A percentile compares a stretch with the other conserved stretches of the same genome.
Evolutionary conservation across 23 red algal species (phyloP).

Genomic region (Agarophyton chilense): DNA sequence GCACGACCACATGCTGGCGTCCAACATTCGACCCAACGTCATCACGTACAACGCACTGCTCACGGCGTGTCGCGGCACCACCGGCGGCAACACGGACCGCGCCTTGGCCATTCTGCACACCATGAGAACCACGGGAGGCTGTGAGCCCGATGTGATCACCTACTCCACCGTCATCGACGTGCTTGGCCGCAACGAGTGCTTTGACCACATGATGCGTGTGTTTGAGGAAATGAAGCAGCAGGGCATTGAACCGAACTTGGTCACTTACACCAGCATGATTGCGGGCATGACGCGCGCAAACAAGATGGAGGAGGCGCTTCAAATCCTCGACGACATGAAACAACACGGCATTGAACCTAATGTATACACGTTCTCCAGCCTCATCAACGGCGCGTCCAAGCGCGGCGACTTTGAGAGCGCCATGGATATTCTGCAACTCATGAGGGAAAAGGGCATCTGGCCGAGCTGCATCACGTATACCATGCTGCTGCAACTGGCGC

Average conservation of each 20-base stretch:
- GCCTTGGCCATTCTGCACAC: constrained; percentile 35
- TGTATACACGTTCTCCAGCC: constrained; percentile 77
- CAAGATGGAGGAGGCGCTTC: constrained; percentile 42
- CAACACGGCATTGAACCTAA: constrained; percentile 54
- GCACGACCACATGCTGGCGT: constrained; percentile 68
- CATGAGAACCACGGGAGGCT: constrained; percentile 9
- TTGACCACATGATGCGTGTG: constrained; percentile 33
- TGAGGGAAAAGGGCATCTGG: constrained; percentile 44
- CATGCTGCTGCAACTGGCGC: constrained; percentile 54
- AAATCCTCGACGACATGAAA: constrained; percentile 44
- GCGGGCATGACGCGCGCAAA: constrained; percentile 39
- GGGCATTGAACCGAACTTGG: constrained; percentile 65
- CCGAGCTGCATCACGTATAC: constrained; percentile 57
- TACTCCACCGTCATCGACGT: constrained; percentile 77
- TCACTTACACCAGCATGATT: constrained; percentile 70
- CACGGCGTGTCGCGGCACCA: constrained; percentile 54
- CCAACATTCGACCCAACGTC: constrained; percentile 62
- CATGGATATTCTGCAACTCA: constrained; percentile 36
- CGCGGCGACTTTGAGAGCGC: constrained; percentile 41
- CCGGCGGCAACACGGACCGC: background rate
- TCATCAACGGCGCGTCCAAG: constrained; percentile 61
- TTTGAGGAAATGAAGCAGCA: constrained; percentile 49
- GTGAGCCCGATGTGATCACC: constrained; percentile 66
- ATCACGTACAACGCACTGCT: constrained; percentile 81
- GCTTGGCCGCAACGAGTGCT: constrained; percentile 54